Evolutionary conservation across 2,329 filamentous ascomycete species (phyloP).

Genomic region (Acephala macrosclerotiorum): DNA sequence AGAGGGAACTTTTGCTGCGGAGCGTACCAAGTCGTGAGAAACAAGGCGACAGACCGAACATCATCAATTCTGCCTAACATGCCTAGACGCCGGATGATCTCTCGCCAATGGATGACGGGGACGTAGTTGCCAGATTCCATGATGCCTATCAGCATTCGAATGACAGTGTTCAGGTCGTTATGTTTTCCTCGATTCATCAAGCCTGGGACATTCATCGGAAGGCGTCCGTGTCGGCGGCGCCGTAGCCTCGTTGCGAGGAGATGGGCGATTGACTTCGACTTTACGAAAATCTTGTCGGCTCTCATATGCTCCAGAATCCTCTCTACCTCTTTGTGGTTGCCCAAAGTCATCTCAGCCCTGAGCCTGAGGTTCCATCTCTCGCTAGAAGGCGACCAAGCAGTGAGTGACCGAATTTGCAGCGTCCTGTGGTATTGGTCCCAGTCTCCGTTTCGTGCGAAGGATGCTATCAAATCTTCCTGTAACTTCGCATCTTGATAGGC

Average conservation of each 20-base stretch:
- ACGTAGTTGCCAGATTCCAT: conserved; percentile 53
- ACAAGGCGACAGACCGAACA: conserved; percentile 58
- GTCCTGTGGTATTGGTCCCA: conserved; percentile 61
- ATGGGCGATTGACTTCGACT: conserved; percentile 50
- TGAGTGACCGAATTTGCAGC: conserved; percentile 58
- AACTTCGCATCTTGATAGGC: conserved; percentile 61
- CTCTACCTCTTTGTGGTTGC: conserved; percentile 43
- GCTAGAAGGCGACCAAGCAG: conserved; percentile 45
- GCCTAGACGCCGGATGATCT: conserved; percentile 65
- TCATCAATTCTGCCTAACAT: conserved; percentile 60
- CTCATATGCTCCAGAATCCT: conserved; percentile 56
- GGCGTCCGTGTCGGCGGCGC: conserved; percentile 42
- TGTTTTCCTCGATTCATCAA: conserved; percentile 1
- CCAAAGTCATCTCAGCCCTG: conserved; percentile 46
- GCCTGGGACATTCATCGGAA: conserved; percentile 22
- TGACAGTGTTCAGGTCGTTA: conserved; percentile 47
- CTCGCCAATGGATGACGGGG: conserved; percentile 57
- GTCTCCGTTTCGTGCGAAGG: conserved; percentile 58
- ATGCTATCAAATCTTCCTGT: conserved; percentile 61
- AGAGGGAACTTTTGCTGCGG: conserved; percentile 9
- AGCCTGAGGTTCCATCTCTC: conserved; percentile 57
- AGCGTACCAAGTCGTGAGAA: conserved; percentile 52
- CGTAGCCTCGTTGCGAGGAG: conserved; percentile 51
- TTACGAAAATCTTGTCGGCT: conserved; percentile 50
- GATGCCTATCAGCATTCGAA: conserved; percentile 55